Percentiles rank a stretch among this genome's conserved stretches.
These are phyloP conservation scores for Apiospora arundinis DNA, from an alignment of 2,329 filamentous ascomycete genomes.

Conservation along the genomic window DNA sequence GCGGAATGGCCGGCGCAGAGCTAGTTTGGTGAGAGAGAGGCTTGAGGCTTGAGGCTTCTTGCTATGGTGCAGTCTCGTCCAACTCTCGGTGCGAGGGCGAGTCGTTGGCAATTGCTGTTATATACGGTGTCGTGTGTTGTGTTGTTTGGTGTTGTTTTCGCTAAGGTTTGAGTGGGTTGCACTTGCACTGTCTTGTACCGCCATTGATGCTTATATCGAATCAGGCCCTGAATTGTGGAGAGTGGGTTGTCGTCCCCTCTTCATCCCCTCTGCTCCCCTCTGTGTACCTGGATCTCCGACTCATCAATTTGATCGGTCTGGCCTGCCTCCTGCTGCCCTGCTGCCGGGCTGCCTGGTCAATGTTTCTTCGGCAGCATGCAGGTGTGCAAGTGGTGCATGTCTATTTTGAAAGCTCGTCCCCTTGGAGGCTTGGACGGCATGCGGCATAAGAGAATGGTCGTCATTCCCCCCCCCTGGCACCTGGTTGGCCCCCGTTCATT, in stretches of 20 bases:
- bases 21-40: not conserved
- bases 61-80: not conserved
- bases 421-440: not conserved
- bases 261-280: not conserved
- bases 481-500: not conserved
- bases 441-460: not conserved
- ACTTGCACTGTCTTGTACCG: constrained; percentile 15
- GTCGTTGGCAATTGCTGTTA: constrained; percentile 5
- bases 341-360: not conserved
- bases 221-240: constrained; percentile 6
- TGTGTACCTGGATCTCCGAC: constrained; percentile 4
- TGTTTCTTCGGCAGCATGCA: constrained; percentile 4
- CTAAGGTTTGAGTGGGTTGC: constrained; percentile 9
- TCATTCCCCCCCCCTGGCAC: not conserved
- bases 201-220: constrained; percentile 17
- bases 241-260: constrained; percentile 2
- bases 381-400: not conserved
- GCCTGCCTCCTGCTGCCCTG: not conserved
- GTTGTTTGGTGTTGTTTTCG: constrained; percentile 17
- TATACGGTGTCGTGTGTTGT: constrained; percentile 16
- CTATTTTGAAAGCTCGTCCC: not conserved
- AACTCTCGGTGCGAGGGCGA: not conserved
- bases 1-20: not conserved
- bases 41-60: not conserved
- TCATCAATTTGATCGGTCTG: not conserved